Percentiles rank a stretch among this genome's conserved stretches.
Conservation (phyloP, 768 basidiomycete species). For the Auricularia sp. region DNA sequence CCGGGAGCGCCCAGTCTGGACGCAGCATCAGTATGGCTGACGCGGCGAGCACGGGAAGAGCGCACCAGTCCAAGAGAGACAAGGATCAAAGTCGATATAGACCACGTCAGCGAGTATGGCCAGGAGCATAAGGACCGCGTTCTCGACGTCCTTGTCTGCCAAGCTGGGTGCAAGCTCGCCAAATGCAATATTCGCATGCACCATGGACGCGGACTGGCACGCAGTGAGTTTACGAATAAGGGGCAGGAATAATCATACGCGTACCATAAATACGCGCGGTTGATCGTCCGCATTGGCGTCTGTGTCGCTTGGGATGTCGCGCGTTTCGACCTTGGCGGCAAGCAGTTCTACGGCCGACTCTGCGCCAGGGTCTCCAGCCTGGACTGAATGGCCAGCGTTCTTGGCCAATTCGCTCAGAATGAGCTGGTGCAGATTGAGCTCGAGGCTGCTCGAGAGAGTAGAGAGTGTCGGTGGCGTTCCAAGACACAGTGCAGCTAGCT, state of each 20-base stretch:
- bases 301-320: conserved; percentile 14
- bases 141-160: conserved; percentile 43
- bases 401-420: conserved; percentile 67
- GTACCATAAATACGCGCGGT: conserved; percentile 47
- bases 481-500: not conserved
- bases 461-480: not conserved
- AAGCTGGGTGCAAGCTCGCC: conserved; percentile 65
- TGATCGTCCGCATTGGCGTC: conserved; percentile 20
- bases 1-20: conserved; percentile 76
- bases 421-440: conserved; percentile 66
- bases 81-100: conserved; percentile 64
- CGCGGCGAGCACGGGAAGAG: not conserved
- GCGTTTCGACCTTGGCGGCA: conserved; percentile 47
- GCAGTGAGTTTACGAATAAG: conserved; percentile 1
- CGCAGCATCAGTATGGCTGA: not conserved
- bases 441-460: conserved; percentile 37
- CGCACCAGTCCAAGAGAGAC: conserved; percentile 70
- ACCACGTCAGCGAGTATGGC: conserved; percentile 66
- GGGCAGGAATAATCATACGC: conserved; percentile 11
- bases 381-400: conserved; percentile 34
- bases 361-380: conserved; percentile 28
- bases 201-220: conserved; percentile 52
- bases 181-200: conserved; percentile 76
- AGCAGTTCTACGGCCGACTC: conserved; percentile 45
- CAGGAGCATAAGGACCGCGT: conserved; percentile 47